phyloP scores from a whole-genome alignment of 2,329 filamentous ascomycete genomes.

The Thelonectria blattea region DNA sequence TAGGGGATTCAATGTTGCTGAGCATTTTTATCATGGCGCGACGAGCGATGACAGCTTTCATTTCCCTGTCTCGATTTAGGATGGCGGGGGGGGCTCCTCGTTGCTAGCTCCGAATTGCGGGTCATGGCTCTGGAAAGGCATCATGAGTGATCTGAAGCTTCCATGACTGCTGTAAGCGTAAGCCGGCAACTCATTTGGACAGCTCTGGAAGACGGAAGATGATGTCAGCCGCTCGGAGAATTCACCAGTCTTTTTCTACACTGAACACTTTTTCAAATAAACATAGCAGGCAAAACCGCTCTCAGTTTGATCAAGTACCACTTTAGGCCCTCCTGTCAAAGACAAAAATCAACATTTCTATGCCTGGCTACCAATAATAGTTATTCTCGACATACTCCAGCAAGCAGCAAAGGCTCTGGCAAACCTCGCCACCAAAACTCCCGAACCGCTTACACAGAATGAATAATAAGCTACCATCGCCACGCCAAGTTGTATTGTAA shows the following conservation, averaged over 20 bases:
- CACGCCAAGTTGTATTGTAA: no score
- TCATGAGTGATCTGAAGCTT: background rate
- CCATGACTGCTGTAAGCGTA: background rate
- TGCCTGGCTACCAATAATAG: no score
- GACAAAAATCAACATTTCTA: no score
- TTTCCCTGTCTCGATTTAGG: constrained; percentile 16
- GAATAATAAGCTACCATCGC: no score
- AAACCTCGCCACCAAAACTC: no score
- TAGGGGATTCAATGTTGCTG: background rate
- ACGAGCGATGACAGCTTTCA: constrained; percentile 14
- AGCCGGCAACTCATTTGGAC: background rate
- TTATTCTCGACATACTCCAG: no score
- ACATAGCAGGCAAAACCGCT: no score
- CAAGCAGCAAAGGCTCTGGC: no score
- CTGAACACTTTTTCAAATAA: no score
- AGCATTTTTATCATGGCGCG: background rate
- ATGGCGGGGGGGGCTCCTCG: constrained; percentile 9
- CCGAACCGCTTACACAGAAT: no score
- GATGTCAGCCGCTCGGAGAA: background rate
- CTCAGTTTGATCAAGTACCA: no score
- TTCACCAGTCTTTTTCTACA: background rate
- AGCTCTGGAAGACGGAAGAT: background rate
- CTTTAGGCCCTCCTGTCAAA: no score
- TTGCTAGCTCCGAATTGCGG: constrained; percentile 16
- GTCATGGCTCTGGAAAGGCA: background rate